These are phyloP conservation scores for Kwoniella dejecticola DNA, from an alignment of 768 basidiomycete species.

Conservation along the genomic window DNA sequence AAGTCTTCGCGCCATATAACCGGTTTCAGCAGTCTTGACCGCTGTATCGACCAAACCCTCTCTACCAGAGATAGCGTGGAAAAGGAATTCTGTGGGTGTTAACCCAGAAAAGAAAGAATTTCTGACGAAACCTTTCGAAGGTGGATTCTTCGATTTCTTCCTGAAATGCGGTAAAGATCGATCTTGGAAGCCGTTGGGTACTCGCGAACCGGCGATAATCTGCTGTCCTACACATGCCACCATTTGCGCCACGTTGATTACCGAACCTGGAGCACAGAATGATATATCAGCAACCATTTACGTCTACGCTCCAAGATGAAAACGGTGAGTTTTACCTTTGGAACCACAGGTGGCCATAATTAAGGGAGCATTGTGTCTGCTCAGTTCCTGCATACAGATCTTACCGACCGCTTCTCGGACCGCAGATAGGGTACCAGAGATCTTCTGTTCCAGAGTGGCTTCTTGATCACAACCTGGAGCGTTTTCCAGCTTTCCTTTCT, in stretches of 20 bases:
- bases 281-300: constrained; percentile 36
- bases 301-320: background rate
- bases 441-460: constrained; percentile 93
- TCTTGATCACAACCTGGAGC: constrained; percentile 98
- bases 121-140: constrained; percentile 95
- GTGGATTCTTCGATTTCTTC: constrained; percentile 93
- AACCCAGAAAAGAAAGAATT: constrained; percentile 96
- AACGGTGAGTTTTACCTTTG: constrained; percentile 66
- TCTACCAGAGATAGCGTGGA: constrained; percentile 97
- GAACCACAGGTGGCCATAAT: constrained; percentile 99
- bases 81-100: constrained; percentile 90
- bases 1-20: constrained; percentile 97
- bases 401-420: constrained; percentile 96
- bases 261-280: constrained; percentile 68
- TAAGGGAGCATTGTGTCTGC: constrained; percentile 90
- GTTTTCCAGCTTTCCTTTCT: constrained; percentile 88
- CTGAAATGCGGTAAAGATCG: constrained; percentile 98
- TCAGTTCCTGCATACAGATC: constrained; percentile 98
- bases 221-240: constrained; percentile 99
- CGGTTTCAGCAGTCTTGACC: constrained; percentile 99
- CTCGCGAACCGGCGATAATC: constrained; percentile 96
- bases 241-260: constrained; percentile 99
- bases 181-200: constrained; percentile 98
- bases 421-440: constrained; percentile 87
- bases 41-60: constrained; percentile 99